Evolutionary conservation across 1,284 basidiomycete genomes (phyloP).

Genomic region (Coriolopsis trogii): DNA sequence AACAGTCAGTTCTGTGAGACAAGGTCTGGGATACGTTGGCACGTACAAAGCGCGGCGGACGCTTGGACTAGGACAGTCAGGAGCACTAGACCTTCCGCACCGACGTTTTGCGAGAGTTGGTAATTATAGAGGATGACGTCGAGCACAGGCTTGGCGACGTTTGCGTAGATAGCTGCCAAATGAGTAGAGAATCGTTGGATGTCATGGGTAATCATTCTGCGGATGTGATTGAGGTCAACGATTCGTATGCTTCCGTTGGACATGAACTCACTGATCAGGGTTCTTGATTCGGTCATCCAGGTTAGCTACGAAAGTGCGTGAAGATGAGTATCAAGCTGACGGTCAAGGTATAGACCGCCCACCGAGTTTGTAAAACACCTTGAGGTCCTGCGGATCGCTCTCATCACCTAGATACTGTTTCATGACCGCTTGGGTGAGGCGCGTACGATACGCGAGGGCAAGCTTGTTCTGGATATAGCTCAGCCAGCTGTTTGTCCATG

Average conservation of each 20-base stretch:
- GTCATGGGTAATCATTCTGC: conserved; percentile 92
- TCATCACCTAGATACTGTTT: conserved; percentile 83
- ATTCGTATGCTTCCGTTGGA: neutral
- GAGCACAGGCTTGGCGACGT: conserved; percentile 90
- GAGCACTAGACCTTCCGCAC: conserved; percentile 89
- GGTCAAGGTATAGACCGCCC: conserved; percentile 30
- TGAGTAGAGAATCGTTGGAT: conserved; percentile 92
- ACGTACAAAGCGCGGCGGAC: conserved; percentile 77
- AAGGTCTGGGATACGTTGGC: no score
- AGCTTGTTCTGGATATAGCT: conserved; percentile 94
- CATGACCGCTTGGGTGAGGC: conserved; percentile 85
- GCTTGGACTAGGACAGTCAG: conserved; percentile 86
- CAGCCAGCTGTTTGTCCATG: conserved; percentile 97
- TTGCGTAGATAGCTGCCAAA: conserved; percentile 93
- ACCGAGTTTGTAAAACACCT: conserved; percentile 94
- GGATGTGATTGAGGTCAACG: conserved; percentile 10
- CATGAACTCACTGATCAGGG: conserved; percentile 77
- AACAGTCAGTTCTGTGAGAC: no score
- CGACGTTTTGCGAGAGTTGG: conserved; percentile 92
- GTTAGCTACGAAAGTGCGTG: no score
- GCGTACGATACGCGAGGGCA: conserved; percentile 88
- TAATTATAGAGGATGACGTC: conserved; percentile 98
- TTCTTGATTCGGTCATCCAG: conserved; percentile 96
- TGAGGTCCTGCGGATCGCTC: conserved; percentile 60
- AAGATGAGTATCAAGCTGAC: no score